Conservation (phyloP, 2,329 filamentous ascomycete species). For the Fusarium torreyae region DNA sequence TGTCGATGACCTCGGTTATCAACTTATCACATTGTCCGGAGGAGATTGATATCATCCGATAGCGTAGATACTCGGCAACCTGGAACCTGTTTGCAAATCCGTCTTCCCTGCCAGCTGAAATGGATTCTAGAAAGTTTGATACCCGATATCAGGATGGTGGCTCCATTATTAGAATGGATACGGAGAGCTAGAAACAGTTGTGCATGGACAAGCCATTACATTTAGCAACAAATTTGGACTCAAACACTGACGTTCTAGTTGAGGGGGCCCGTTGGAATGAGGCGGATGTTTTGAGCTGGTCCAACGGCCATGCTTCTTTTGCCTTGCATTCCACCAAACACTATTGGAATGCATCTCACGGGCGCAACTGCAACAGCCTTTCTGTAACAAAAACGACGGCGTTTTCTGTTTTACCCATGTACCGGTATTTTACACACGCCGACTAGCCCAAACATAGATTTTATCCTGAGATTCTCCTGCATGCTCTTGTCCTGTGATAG, state of each 20-base stretch:
- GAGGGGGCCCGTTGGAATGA: constrained; percentile 29
- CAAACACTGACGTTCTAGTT: background rate
- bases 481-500: constrained; percentile 10
- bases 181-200: constrained; percentile 4
- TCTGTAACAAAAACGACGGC: too few species aligned
- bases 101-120: constrained; percentile 19
- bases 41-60: constrained; percentile 1
- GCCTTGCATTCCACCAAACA: constrained; percentile 17
- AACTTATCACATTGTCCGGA: background rate
- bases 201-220: constrained; percentile 20
- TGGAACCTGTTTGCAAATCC: background rate
- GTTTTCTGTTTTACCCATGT: background rate
- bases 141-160: background rate
- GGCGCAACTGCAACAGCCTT: background rate
- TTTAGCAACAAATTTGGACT: background rate
- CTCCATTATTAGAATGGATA: constrained; percentile 7
- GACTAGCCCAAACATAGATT: background rate
- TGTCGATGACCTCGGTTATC: constrained; percentile 1
- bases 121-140: background rate
- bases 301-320: constrained; percentile 11
- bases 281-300: constrained; percentile 4
- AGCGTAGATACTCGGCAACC: constrained; percentile 7
- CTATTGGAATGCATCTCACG: constrained; percentile 14
- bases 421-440: background rate
- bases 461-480: constrained; percentile 6